Evolutionary conservation across 2,329 filamentous ascomycete species (phyloP), one percentile per base, ranked within the genome.

Genomic region (Alternaria brassicicola): DNA sequence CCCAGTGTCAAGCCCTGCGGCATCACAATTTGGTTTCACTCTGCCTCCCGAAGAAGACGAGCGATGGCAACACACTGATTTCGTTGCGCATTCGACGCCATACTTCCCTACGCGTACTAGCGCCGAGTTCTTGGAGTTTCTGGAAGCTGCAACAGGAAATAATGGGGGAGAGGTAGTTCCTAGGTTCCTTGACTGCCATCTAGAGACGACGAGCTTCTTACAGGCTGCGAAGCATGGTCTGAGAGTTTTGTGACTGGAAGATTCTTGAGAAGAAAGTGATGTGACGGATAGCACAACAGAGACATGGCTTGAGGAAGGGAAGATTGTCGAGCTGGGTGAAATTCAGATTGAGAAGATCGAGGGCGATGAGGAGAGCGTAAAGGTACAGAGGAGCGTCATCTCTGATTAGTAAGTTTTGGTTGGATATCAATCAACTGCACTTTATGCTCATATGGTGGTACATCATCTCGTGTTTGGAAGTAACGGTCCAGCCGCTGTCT

Each of bases 51-150:
- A 72, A 3, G 55, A 72, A 19, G 77, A 71, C 69, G 35, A 78
- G 72, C 47, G 72, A 68, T 65, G 79, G 13, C 70, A 78, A 19
- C 85, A 87, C 71, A 86, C 84, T 1, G 85, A 88, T 66, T 83
- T 87, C 63, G 75, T 87, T 49, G 72, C 78, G 0, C 84, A 87
- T 71, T 83, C 80, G 1, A 83, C 81, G 1, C 77, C 80, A 2
- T 80, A 77, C 69, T 86, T 87, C 71, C 84, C 85, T 0, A 79
- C 78, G 0, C 76, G 79, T 33, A 85, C 82, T 0, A 84, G 84
- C 13, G 83, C 79, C 13, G 82, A 81, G n/a, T 84, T 85, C 45
- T 77, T 85, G 1, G 77, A 78, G 8, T 78, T 86, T 48, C 75
- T 86, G 30, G 63, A 69, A n/a, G 79, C 82, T 0, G 66, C 66